Percentiles rank a stretch among this genome's conserved stretches.
These are phyloP conservation scores for Fusarium nisikadoi DNA, from an alignment of 2,329 filamentous ascomycete genomes.

Conservation along the genomic window DNA sequence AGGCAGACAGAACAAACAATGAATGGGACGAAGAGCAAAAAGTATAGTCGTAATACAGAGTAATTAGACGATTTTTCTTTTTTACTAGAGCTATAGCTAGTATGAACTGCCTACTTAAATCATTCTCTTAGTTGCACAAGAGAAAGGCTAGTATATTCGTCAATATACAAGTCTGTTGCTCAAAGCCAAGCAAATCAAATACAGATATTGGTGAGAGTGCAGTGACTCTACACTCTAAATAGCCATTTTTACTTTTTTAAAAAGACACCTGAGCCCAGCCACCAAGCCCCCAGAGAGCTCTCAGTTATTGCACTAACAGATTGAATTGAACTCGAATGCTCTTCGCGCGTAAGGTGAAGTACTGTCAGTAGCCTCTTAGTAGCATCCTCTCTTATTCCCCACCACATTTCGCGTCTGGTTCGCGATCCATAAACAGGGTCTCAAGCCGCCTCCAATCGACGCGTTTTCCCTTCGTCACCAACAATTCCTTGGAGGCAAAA, in stretches of 20 bases:
- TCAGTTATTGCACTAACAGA: fast-evolving
- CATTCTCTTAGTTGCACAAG: fast-evolving
- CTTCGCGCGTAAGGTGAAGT: fast-evolving
- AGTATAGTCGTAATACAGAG: too few species aligned
- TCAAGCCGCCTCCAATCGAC: too few species aligned
- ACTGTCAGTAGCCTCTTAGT: fast-evolving
- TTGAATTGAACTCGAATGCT: fast-evolving
- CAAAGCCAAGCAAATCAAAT: fast-evolving
- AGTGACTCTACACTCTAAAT: fast-evolving
- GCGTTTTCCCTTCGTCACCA: background rate
- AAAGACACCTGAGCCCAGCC: fast-evolving
- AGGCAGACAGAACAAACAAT: background rate
- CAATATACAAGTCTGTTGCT: fast-evolving
- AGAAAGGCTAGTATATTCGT: fast-evolving
- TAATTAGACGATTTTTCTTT: too few species aligned
- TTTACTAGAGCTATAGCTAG: fast-evolving
- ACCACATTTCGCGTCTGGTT: background rate
- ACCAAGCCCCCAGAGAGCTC: fast-evolving
- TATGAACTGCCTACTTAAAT: fast-evolving
- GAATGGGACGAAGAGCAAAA: background rate
- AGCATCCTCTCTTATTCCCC: fast-evolving
- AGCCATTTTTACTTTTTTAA: background rate
- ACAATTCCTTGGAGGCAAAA: fast-evolving
- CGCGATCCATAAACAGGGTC: background rate
- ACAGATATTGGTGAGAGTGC: fast-evolving